These are phyloP conservation scores for Tulasnella calospora DNA, from an alignment of 768 basidiomycete species.

Conservation along the genomic window DNA sequence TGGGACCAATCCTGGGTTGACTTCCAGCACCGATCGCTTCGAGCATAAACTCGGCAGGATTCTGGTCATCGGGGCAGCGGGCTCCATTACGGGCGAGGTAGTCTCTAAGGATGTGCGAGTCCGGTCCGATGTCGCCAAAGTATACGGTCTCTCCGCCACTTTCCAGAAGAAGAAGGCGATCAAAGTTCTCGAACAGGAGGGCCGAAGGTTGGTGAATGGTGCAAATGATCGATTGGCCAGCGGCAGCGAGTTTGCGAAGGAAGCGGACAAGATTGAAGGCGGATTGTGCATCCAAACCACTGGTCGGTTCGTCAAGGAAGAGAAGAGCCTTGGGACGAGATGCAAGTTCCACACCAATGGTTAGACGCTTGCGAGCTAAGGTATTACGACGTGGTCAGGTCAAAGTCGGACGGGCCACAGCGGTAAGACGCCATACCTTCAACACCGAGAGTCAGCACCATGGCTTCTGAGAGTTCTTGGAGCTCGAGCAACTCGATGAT, in stretches of 20 bases:
- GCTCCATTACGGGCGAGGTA: slow-evolving; percentile 79
- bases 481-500: slow-evolving; percentile 39
- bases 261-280: slow-evolving; percentile 43
- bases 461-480: slow-evolving; percentile 34
- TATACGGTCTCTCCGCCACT: slow-evolving; percentile 88
- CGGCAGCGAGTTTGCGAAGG: slow-evolving; percentile 40
- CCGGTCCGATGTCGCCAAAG: slow-evolving; percentile 80
- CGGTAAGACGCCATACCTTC: neutral
- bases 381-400: slow-evolving; percentile 35
- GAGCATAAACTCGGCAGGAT: slow-evolving; percentile 60
- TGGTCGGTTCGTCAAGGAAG: slow-evolving; percentile 87
- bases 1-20: slow-evolving; percentile 35
- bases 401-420: neutral
- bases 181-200: slow-evolving; percentile 82
- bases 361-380: slow-evolving; percentile 46
- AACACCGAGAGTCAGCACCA: slow-evolving; percentile 5
- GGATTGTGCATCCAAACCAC: slow-evolving; percentile 49
- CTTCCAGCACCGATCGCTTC: slow-evolving; percentile 77
- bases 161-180: slow-evolving; percentile 49
- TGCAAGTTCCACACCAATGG: slow-evolving; percentile 53
- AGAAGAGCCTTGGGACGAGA: slow-evolving; percentile 68
- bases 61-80: slow-evolving; percentile 65
- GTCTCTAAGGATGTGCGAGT: slow-evolving; percentile 59
- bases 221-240: slow-evolving; percentile 39
- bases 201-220: slow-evolving; percentile 56